Percentiles rank a stretch among this genome's conserved stretches.
These are phyloP conservation scores for Boletus semigastroideus DNA, from an alignment of 1,284 basidiomycete genomes.

Conservation along the genomic window DNA sequence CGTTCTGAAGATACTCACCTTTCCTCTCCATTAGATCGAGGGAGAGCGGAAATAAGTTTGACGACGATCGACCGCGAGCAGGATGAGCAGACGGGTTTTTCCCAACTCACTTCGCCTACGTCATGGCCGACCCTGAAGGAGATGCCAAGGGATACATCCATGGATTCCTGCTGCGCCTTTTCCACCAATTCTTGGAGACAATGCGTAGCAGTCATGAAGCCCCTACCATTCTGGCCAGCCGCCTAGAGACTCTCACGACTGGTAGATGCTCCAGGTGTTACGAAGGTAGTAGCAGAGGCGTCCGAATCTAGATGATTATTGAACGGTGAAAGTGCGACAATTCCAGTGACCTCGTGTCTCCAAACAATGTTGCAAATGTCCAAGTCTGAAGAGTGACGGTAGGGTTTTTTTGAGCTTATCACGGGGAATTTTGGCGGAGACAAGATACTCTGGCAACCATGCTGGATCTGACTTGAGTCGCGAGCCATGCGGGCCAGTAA, in stretches of 20 bases:
- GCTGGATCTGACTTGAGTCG: not conserved
- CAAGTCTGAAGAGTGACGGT: constrained; percentile 4
- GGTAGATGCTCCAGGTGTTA: constrained; percentile 9
- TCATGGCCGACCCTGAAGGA: constrained; percentile 9
- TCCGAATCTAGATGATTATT: constrained; percentile 14
- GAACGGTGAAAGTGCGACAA: constrained; percentile 10
- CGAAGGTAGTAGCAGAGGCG: constrained; percentile 7
- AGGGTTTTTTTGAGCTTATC: constrained; percentile 4
- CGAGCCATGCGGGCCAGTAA: constrained; percentile 6
- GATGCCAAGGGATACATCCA: constrained; percentile 1
- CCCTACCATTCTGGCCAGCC: constrained; percentile 14
- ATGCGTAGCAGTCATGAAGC: constrained; percentile 13
- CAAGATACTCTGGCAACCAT: constrained; percentile 8
- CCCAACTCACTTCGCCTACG: constrained; percentile 5
- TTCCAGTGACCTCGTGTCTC: constrained; percentile 2
- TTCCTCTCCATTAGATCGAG: constrained; percentile 2
- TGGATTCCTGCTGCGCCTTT: not conserved
- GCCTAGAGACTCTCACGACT: constrained; percentile 14
- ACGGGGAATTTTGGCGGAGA: constrained; percentile 1
- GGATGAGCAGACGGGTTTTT: constrained; percentile 1
- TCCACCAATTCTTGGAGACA: constrained; percentile 7
- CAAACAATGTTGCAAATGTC: constrained; percentile 14
- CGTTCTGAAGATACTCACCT: not conserved
- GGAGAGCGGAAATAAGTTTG: constrained; percentile 6
- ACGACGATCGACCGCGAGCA: constrained; percentile 1